phyloP scores from a whole-genome alignment of 768 basidiomycete genomes.

The Lepiota subincarnata region DNA sequence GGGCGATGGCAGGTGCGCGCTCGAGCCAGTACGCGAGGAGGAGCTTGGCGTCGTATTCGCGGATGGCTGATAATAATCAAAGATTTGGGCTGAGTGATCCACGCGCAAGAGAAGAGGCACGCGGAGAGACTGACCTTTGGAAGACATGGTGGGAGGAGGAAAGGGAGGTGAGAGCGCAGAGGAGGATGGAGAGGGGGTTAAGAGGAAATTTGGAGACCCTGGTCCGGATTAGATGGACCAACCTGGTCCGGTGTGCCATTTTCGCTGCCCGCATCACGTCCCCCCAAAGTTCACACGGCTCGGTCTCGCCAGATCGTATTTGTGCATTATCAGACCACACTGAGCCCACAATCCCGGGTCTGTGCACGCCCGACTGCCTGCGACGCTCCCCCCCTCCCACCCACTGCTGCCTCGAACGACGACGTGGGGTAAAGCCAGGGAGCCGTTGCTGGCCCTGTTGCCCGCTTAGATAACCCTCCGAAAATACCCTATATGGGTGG shows the following conservation, averaged over 20 bases:
- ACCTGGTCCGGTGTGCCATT: constrained; percentile 21
- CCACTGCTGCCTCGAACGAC: no score
- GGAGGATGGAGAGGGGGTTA: constrained; percentile 19
- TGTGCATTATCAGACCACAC: no score
- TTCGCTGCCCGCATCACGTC: constrained; percentile 15
- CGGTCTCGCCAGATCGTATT: neutral
- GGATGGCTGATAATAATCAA: constrained; percentile 50
- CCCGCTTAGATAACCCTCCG: neutral
- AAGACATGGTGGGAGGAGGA: constrained; percentile 35
- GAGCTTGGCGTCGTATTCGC: constrained; percentile 99
- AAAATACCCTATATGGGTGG: neutral
- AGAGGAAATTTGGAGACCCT: constrained; percentile 13
- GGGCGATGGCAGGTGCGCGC: constrained; percentile 76
- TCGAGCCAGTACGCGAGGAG: constrained; percentile 96
- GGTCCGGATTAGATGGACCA: constrained; percentile 9
- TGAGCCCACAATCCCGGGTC: no score
- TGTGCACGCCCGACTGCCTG: no score
- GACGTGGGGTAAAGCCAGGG: no score
- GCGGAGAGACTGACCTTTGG: constrained; percentile 32
- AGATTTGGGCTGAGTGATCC: constrained; percentile 7
- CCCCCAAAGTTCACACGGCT: constrained; percentile 31
- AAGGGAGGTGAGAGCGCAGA: constrained; percentile 16
- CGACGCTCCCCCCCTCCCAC: no score
- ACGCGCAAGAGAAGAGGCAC: constrained; percentile 3
- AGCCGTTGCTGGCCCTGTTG: neutral